Conservation (phyloP, 352 stramenopile species). For the Peronospora destructor region DNA sequence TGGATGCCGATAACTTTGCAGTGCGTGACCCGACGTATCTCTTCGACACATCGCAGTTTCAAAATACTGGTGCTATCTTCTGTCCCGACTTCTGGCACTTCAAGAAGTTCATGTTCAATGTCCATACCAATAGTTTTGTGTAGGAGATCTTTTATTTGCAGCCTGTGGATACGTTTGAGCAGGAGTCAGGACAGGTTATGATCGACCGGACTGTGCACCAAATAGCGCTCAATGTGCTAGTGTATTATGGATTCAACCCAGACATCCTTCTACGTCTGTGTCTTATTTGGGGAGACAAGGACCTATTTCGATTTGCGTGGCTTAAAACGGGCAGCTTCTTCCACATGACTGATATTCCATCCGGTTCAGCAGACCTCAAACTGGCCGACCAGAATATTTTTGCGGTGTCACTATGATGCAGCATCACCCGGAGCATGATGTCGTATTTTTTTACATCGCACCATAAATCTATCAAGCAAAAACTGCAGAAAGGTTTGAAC, state of each 20-base stretch:
- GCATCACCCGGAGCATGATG: conserved; percentile 29
- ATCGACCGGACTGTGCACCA: conserved; percentile 36
- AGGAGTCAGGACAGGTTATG: conserved; percentile 62
- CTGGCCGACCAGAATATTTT: conserved; percentile 33
- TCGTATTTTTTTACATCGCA: conserved; percentile 63
- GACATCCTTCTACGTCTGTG: conserved; percentile 28
- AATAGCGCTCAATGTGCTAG: conserved; percentile 30
- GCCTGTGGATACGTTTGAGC: conserved; percentile 62
- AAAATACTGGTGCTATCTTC: conserved; percentile 43
- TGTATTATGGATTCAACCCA: conserved; percentile 42
- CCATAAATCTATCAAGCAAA: conserved; percentile 33
- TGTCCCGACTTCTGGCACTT: conserved; percentile 71
- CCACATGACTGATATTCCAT: conserved; percentile 39
- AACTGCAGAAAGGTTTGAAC: conserved; percentile 39
- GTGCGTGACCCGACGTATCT: conserved; percentile 42
- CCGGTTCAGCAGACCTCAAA: conserved; percentile 31
- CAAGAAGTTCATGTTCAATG: conserved; percentile 52
- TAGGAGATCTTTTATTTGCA: conserved; percentile 47
- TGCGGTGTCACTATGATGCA: conserved; percentile 56
- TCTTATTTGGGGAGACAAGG: conserved; percentile 52
- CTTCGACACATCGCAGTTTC: conserved; percentile 37
- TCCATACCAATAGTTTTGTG: conserved; percentile 45
- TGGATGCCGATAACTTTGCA: conserved; percentile 55
- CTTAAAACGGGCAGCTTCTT: conserved; percentile 40
- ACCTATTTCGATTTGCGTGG: conserved; percentile 57